Base-by-base conservation (phyloP, 2,329 filamentous ascomycete species). In the Talaromyces pinophilus region DNA sequence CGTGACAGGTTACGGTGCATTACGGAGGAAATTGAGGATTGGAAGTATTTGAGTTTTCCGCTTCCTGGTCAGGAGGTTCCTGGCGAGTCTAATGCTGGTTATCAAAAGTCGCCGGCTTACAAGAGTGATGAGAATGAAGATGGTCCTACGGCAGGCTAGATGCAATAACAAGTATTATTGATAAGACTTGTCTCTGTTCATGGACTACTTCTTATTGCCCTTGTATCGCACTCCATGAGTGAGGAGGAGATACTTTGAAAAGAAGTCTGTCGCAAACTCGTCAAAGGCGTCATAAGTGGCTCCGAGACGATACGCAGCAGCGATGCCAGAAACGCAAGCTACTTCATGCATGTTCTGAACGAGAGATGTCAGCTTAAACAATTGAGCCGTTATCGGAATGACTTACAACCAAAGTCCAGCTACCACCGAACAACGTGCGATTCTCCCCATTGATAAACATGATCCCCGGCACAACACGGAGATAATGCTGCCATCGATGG, bases 1-100 rank as follows among this genome's bases (percentile, higher is more conserved):
- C 84, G 95, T 17, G 95, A 99, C 80, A 85, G 94, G 22, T 80
- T 98, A 74, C 87, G 92, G 70, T 94, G 91, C 68, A 92, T 98
- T 48, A 97, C 93, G 13, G 95, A 98, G 78, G 95, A 99, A 82
- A 86, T 96, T 70, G 92, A 96, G 79, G 92, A 96, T 75, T 96
- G 92, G 92, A 95, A 93, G 73, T 90, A 94, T 75, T 81, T 96
- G 35, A 92, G 92, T 76, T 93, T 92, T 69, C 83, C 83, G 8
- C 70, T 76, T 15, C 70, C 75, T 28, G 80, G 81, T 42, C 70
- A 75, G 48, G 73, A 48, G 44, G 19, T 25, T 42, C 6, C 25
- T 7, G 35, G 40, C 19, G 46, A 67, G 19, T 11, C 46, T 59
- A 35, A 55, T 19, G 30, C 28, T 50, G 61, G 63, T 25, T n/a